Evolutionary conservation across 1,284 basidiomycete genomes (phyloP), one percentile per base, ranked within the genome.

Genomic region (Taiwanofungus camphoratus): DNA sequence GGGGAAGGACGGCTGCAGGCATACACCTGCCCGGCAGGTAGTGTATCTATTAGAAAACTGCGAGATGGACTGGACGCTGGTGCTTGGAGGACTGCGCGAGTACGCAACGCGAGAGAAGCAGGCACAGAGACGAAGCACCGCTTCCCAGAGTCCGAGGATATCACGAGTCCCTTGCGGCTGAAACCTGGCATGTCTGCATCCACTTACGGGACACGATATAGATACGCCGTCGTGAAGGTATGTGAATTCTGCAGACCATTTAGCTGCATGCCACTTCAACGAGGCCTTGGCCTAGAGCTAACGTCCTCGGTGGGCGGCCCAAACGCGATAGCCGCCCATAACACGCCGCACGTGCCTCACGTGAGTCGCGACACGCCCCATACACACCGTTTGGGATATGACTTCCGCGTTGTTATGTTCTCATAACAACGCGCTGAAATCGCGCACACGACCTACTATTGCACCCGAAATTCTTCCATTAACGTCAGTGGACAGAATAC

Each of bases 201-300:
- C 20, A 37, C 38, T 31, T 22, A 18, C 23, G 19, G 40, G 21
- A n/a, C 24, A 20, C 20, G 45, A 48, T 45, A 51, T 46, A 52
- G 51, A 53, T 53, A 47, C 18, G 16, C 21, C 32, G 23, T 23
- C 22, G 42, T 41, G 39, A 48, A 43, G 43, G 46, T 41, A 36
- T 35, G 23, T 36, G 39, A 19, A 22, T 15, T 8, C 8, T 22
- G 38, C n/a, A n/a, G n/a, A n/a, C n/a, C n/a, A n/a, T n/a, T n/a
- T n/a, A n/a, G n/a, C 36, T 43, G 48, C 66, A 65, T 57, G 62
- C 61, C 46, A 53, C 50, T 50, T 52, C 55, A 56, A 50, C 46
- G 55, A 58, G 57, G 59, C 48, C 45, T 38, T 39, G 45, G 42
- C 39, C 45, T 45, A 31, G 38, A 42, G 38, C 29, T 20, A 31